phyloP scores from a whole-genome alignment of 192 early-diverging fungal species.

The Backusella psychrophila region DNA sequence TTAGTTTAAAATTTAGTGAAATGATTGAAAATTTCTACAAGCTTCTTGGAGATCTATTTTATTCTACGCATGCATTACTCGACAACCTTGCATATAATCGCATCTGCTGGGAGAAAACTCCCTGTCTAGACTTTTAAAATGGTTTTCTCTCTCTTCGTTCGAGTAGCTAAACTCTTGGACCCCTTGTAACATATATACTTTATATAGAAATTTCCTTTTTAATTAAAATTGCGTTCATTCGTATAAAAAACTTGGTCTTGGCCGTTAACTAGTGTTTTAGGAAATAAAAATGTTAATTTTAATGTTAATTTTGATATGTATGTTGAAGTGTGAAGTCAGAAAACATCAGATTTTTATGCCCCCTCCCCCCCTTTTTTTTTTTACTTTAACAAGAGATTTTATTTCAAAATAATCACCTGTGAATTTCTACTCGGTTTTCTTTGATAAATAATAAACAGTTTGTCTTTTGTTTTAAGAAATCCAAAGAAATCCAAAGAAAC shows the following conservation, averaged over 20 bases:
- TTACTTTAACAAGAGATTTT: not conserved
- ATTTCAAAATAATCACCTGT: not conserved
- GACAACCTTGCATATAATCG: slow-evolving; percentile 18
- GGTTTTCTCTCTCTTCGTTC: no score
- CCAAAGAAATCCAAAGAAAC: not conserved
- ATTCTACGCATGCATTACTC: slow-evolving; percentile 56
- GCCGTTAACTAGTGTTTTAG: not conserved
- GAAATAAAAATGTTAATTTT: not conserved
- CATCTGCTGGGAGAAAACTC: not conserved
- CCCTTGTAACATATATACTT: not conserved
- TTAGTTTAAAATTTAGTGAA: slow-evolving; percentile 66
- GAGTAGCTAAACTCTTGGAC: not conserved
- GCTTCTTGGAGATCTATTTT: slow-evolving; percentile 69
- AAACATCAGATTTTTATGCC: not conserved
- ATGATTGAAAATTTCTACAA: slow-evolving; percentile 85
- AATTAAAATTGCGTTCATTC: not conserved
- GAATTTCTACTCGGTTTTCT: not conserved
- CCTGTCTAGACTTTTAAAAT: not conserved
- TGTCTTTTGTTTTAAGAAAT: not conserved
- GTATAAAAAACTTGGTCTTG: not conserved
- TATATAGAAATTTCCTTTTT: not conserved
- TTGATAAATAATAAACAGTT: not conserved
- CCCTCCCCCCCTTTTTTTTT: not conserved
- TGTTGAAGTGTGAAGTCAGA: not conserved
- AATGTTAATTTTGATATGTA: not conserved